Base-by-base conservation (phyloP, 2,329 filamentous ascomycete genomes). In the Xylariaceae sp. region DNA sequence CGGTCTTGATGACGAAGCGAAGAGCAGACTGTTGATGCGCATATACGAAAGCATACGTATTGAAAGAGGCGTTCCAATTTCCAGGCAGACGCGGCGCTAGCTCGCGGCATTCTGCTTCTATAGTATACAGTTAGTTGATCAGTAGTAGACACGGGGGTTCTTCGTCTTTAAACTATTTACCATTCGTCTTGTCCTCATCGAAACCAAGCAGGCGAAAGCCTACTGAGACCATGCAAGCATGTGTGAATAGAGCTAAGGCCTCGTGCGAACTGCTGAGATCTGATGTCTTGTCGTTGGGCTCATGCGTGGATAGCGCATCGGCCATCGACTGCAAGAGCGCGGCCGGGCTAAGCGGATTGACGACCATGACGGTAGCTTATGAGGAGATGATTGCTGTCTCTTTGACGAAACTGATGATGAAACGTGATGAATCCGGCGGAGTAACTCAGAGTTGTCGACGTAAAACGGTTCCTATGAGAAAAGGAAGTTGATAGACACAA, bases 11-110 rank as follows among this genome's bases (percentile, higher is more conserved):
- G 34, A 96, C 80, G 71, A 89, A 96, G 60, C 88, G 84, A 83
- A 92, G 90, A 13, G 91, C 87, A 0, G 91, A 96, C 72, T 96
- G 90, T 23, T 84, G 80, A 74, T 97, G 92, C 2, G 86, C 85
- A 76, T 97, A 97, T 64, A 92, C 85, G 74, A 97, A 97, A 58
- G 88, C 84, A 71, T 90, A 88, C 11, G 86, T 85, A 62, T 84
- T 84, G 59, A 82, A 81, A 17, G 83, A 83, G 10, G 85, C 78
- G 74, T 96, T 96, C 94, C 94, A 97, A 75, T 86, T 82, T 13
- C 81, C 60, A 0, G 91, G 90, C 2, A 97, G 80, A 37, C 86
- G 80, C 7, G 83, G 84, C 8, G 84, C 80, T 51, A 84, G 75
- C 51, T 79, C 72, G 57, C 81, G 77, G 68, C 84, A 84, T 69